Evolutionary conservation across 2,329 filamentous ascomycete genomes (phyloP).

Genomic region (Xylariales sp.): DNA sequence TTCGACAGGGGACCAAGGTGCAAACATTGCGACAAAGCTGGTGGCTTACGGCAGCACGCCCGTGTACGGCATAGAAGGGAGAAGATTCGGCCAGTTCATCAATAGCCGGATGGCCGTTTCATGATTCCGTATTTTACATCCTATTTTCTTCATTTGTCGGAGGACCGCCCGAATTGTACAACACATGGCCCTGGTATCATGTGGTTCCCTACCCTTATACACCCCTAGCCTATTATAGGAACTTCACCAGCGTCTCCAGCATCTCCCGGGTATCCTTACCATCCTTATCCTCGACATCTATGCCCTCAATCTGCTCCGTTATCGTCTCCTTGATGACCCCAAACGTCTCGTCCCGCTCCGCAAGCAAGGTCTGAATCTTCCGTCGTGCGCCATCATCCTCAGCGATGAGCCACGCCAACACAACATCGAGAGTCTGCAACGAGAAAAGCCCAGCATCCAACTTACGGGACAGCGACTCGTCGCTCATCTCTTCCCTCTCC

Average conservation of each 20-base stretch:
- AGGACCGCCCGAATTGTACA: too few species aligned
- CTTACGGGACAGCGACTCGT: constrained; percentile 69
- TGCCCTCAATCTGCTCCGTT: constrained; percentile 49
- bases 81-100: too few species aligned
- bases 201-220: too few species aligned
- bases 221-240: constrained; percentile 30
- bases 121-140: too few species aligned
- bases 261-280: constrained; percentile 54
- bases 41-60: too few species aligned
- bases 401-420: constrained; percentile 85
- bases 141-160: too few species aligned
- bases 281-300: constrained; percentile 48
- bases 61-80: too few species aligned
- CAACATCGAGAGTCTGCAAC: constrained; percentile 76
- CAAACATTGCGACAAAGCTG: too few species aligned
- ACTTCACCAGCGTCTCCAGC: constrained; percentile 47
- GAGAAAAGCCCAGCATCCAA: constrained; percentile 82
- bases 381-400: constrained; percentile 74
- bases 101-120: too few species aligned
- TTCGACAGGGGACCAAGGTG: too few species aligned
- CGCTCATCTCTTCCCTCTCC: constrained; percentile 56
- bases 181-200: too few species aligned
- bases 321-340: constrained; percentile 62
- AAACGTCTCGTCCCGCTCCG: constrained; percentile 63
- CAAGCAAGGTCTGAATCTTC: constrained; percentile 60